A percentile compares a stretch with the other conserved stretches of the same genome.
These are phyloP conservation scores for Psilocybe subaeruginosa DNA, from an alignment of 768 basidiomycete species.

Conservation along the genomic window DNA sequence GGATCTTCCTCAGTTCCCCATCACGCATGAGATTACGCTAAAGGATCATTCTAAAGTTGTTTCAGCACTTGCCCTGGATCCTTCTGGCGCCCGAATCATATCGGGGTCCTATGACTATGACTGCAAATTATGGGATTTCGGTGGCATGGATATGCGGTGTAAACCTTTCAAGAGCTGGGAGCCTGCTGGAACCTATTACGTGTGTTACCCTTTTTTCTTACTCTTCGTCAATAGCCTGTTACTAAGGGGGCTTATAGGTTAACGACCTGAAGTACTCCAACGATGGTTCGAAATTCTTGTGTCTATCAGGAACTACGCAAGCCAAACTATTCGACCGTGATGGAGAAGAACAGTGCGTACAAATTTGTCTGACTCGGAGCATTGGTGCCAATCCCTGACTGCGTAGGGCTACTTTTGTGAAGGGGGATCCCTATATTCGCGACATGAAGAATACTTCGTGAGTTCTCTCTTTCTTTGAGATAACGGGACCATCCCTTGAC, in stretches of 20 bases:
- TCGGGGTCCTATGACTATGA: conserved; percentile 98
- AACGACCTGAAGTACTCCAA: conserved; percentile 91
- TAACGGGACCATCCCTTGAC: conserved; percentile 6
- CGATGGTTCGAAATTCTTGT: conserved; percentile 84
- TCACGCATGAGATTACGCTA: conserved; percentile 87
- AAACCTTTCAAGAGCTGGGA: conserved; percentile 98
- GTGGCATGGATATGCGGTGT: conserved; percentile 89
- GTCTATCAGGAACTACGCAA: conserved; percentile 86
- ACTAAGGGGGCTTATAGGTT: conserved; percentile 51
- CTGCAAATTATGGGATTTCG: conserved; percentile 98
- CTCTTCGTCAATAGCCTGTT: conserved; percentile 10
- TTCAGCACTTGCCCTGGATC: conserved; percentile 89
- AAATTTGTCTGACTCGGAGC: conserved; percentile 18
- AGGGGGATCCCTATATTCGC: conserved; percentile 97
- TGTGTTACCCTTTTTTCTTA: conserved; percentile 38
- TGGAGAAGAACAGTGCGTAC: conserved; percentile 86
- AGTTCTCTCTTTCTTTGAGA: conserved; percentile 31
- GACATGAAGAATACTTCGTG: conserved; percentile 99
- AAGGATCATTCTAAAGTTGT: conserved; percentile 98
- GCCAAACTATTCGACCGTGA: conserved; percentile 91
- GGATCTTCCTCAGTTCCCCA: conserved; percentile 72
- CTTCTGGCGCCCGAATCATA: conserved; percentile 88
- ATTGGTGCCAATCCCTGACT: conserved; percentile 53
- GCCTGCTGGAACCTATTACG: conserved; percentile 91
- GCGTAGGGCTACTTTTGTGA: conserved; percentile 74